Percentiles rank a stretch among this genome's conserved stretches.
These are phyloP conservation scores for Pyrenophora teres DNA, from an alignment of 2,329 filamentous ascomycete species.

Conservation along the genomic window DNA sequence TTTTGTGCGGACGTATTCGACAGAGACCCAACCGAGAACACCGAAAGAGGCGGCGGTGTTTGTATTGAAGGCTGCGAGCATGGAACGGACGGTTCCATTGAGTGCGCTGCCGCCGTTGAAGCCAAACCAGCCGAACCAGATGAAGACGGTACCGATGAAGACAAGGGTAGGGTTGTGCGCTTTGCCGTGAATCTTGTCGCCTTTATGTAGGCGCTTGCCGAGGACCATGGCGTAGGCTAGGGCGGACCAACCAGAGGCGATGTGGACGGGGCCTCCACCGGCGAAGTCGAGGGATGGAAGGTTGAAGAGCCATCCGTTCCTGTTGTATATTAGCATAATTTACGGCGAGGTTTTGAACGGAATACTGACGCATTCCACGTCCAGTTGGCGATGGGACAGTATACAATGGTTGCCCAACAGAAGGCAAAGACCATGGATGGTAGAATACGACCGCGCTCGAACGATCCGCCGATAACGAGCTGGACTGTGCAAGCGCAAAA, in stretches of 20 bases:
- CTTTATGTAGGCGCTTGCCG: constrained; percentile 60
- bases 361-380: constrained; percentile 64
- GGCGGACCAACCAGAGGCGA: constrained; percentile 65
- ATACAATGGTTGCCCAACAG: constrained; percentile 68
- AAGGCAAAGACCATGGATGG: constrained; percentile 68
- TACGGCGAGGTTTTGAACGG: no score
- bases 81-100: constrained; percentile 54
- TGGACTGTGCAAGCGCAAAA: constrained; percentile 67
- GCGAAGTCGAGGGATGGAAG: constrained; percentile 65
- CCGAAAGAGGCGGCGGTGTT: constrained; percentile 61
- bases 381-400: constrained; percentile 68
- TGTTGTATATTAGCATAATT: constrained; percentile 1
- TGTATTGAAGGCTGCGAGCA: constrained; percentile 63
- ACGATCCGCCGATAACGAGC: constrained; percentile 68
- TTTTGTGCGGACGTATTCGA: constrained; percentile 58
- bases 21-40: constrained; percentile 59
- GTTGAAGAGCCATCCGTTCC: constrained; percentile 65
- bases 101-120: constrained; percentile 63
- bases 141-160: constrained; percentile 66
- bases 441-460: constrained; percentile 66
- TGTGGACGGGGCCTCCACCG: constrained; percentile 67
- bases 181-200: constrained; percentile 57
- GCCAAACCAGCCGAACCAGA: constrained; percentile 68
- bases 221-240: constrained; percentile 68
- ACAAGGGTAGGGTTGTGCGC: constrained; percentile 68